Evolutionary conservation across 2,329 filamentous ascomycete genomes (phyloP).

Genomic region (Cytospora schulzeri): DNA sequence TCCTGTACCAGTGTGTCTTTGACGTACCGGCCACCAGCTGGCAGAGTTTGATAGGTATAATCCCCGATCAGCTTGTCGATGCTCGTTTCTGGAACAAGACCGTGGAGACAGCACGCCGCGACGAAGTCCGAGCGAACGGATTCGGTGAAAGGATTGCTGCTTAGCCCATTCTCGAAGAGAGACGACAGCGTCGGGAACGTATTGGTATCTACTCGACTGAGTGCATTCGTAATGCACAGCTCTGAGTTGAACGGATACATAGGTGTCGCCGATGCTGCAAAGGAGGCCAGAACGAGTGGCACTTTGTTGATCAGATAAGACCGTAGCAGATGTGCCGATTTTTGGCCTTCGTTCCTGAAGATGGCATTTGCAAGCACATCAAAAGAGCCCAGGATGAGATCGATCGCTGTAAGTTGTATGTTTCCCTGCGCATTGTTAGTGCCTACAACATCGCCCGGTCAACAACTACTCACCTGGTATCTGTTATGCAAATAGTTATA

Average conservation of each 20-base stretch:
- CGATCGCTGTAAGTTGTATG: slow-evolving; percentile 73
- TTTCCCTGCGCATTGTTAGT: slow-evolving; percentile 61
- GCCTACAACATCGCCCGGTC: not conserved
- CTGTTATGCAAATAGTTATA: slow-evolving; percentile 81
- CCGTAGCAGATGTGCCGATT: slow-evolving; percentile 71
- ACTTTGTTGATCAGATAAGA: slow-evolving; percentile 80
- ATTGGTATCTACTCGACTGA: slow-evolving; percentile 80
- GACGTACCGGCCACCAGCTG: slow-evolving; percentile 71
- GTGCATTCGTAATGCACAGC: slow-evolving; percentile 69
- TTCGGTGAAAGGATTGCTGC: slow-evolving; percentile 58
- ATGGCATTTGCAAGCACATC: slow-evolving; percentile 87
- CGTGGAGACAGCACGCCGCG: slow-evolving; percentile 86
- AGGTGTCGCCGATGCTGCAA: slow-evolving; percentile 54
- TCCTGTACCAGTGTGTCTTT: slow-evolving; percentile 79
- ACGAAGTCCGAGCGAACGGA: slow-evolving; percentile 74
- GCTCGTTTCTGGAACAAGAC: slow-evolving; percentile 75
- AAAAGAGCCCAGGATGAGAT: slow-evolving; percentile 86
- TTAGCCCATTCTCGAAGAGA: slow-evolving; percentile 61
- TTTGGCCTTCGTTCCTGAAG: slow-evolving; percentile 61
- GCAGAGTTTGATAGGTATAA: slow-evolving; percentile 77
- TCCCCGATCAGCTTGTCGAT: slow-evolving; percentile 83
- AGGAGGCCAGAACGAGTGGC: slow-evolving; percentile 54
- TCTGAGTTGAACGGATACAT: slow-evolving; percentile 73
- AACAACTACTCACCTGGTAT: slow-evolving; percentile 65
- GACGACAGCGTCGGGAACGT: slow-evolving; percentile 65